These are phyloP conservation scores for Asterochloris sp. DNA, from an alignment of 139 green algal species.

Conservation along the genomic window DNA sequence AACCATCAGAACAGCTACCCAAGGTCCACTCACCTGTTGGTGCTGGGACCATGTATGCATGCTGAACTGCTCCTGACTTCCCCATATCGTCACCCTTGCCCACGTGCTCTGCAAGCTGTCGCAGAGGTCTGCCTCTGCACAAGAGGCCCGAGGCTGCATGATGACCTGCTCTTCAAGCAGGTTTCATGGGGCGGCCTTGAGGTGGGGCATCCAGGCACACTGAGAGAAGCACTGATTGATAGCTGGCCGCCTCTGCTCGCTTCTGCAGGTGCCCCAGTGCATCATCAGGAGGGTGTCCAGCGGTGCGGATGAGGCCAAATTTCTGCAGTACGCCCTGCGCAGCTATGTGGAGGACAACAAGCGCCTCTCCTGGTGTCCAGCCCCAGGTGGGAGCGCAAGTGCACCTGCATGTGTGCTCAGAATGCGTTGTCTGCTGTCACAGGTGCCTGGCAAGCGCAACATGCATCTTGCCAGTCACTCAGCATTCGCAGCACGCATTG, in stretches of 20 bases:
- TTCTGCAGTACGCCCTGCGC: slow-evolving; percentile 47
- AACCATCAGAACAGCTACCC: background rate
- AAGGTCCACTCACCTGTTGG: background rate
- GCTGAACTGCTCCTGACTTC: background rate
- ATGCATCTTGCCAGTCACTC: too few species aligned
- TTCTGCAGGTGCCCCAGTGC: slow-evolving; percentile 33
- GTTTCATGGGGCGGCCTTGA: background rate
- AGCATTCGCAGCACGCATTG: too few species aligned
- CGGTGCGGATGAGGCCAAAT: slow-evolving; percentile 40
- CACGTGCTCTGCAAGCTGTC: background rate
- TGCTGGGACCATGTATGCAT: background rate
- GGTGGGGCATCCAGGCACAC: background rate
- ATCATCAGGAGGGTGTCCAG: slow-evolving; percentile 38
- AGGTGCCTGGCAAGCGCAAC: too few species aligned
- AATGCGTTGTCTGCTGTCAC: too few species aligned
- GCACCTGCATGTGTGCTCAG: too few species aligned
- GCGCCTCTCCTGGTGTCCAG: slow-evolving; percentile 79
- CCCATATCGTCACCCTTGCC: background rate
- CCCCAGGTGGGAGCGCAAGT: background rate
- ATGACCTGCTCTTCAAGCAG: background rate
- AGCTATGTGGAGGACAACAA: slow-evolving; percentile 90
- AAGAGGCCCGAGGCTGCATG: background rate
- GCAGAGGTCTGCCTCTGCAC: background rate
- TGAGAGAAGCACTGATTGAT: background rate
- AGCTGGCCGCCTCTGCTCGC: too few species aligned